A percentile compares a stretch with the other conserved stretches of the same genome.
phyloP scores from a whole-genome alignment of 768 basidiomycete species.

The Termitomyces sp. region DNA sequence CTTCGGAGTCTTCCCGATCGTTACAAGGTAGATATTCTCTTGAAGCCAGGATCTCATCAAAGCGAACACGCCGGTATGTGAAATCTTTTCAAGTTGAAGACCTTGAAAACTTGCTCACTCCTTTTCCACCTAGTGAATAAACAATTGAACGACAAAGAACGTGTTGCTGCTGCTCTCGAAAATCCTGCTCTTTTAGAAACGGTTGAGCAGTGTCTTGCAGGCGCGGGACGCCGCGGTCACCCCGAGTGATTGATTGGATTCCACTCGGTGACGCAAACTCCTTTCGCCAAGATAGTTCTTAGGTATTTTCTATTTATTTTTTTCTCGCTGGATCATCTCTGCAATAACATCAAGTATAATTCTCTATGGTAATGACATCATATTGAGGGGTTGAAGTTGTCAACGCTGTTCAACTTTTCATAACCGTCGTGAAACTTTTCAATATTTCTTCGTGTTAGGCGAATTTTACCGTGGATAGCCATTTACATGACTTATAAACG shows the following conservation, averaged over 20 bases:
- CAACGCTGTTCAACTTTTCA: background rate
- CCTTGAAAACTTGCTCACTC: background rate
- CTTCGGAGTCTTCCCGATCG: constrained; percentile 86
- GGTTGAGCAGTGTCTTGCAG: constrained; percentile 64
- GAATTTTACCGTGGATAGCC: background rate
- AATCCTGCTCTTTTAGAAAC: constrained; percentile 84
- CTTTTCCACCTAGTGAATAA: constrained; percentile 72
- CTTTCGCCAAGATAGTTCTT: constrained; percentile 10
- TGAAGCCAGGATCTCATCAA: constrained; percentile 95
- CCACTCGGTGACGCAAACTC: background rate
- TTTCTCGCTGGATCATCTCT: background rate
- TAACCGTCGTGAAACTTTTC: background rate
- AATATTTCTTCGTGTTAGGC: background rate
- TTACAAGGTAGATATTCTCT: constrained; percentile 91
- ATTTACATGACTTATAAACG: background rate
- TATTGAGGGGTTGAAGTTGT: too few relatives aligned
- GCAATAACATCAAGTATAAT: background rate
- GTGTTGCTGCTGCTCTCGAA: constrained; percentile 95
- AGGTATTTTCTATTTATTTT: constrained; percentile 1
- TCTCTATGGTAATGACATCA: too few relatives aligned
- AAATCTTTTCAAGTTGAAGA: background rate
- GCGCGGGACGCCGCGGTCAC: constrained; percentile 28
- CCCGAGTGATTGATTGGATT: constrained; percentile 11
- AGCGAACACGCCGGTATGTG: constrained; percentile 84
- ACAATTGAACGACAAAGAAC: constrained; percentile 97